Percentiles rank a stretch among this genome's conserved stretches.
Conservation (phyloP, 768 basidiomycete species). For the Naganishia antarctica region DNA sequence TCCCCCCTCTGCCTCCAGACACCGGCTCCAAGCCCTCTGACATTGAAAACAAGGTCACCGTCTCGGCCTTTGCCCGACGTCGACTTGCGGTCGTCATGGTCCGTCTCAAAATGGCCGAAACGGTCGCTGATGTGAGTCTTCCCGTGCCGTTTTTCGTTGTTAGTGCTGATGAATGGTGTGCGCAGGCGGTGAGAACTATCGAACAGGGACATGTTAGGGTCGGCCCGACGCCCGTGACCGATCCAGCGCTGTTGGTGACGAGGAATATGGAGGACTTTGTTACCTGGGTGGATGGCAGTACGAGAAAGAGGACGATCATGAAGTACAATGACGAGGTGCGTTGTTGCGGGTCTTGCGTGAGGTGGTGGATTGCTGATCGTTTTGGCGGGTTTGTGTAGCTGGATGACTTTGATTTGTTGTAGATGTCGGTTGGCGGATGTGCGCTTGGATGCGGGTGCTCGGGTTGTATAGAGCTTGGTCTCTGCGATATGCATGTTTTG, state of each 20-base stretch:
- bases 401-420: constrained; percentile 89
- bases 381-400: constrained; percentile 56
- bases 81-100: constrained; percentile 89
- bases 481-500: too few relatives aligned
- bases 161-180: background rate
- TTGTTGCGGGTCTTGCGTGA: background rate
- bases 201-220: constrained; percentile 98
- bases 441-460: too few relatives aligned
- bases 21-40: constrained; percentile 83
- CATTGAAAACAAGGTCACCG: constrained; percentile 88
- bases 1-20: constrained; percentile 49
- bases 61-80: constrained; percentile 86
- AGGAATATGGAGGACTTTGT: constrained; percentile 99
- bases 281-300: constrained; percentile 97
- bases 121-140: constrained; percentile 77
- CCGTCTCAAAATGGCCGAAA: constrained; percentile 89
- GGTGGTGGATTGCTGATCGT: constrained; percentile 23
- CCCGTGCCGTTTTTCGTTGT: background rate
- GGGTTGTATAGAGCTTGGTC: too few relatives aligned
- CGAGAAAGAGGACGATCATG: constrained; percentile 92
- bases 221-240: constrained; percentile 89
- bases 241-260: constrained; percentile 92
- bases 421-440: constrained; percentile 1
- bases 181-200: constrained; percentile 61
- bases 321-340: constrained; percentile 89